Evolutionary conservation across 768 basidiomycete genomes (phyloP), one percentile per base, ranked within the genome.

Genomic region (Russula compacta): DNA sequence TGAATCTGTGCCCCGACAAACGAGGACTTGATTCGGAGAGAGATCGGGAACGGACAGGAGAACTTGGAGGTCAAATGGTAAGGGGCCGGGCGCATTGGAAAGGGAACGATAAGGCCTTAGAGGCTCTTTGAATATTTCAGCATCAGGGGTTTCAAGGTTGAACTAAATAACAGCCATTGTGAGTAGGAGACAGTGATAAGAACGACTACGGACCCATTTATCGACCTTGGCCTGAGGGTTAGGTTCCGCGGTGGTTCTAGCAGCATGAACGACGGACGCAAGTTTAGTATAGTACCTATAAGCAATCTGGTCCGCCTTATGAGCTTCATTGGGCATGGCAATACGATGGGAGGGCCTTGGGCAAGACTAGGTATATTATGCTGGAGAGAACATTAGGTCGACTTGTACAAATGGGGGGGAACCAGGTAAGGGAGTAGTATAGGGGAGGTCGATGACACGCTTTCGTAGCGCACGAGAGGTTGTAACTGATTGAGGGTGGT

Each of bases 231-330:
- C 72, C 63, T 73, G 75, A 36, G 67, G 64, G 47, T 67, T 62
- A n/a, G 70, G 70, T 65, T 80, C 82, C 53, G 72, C 71, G 46
- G 86, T 86, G n/a, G 84, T 77, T 61, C 90, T 78, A 14, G 89
- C 86, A 70, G 88, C 77, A 71, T 84, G 80, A 65, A 92, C 78
- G 67, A 89, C 80, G 69, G 86, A 83, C 71, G 82, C 83, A 56
- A 92, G 83, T 77, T 92, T 92, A 53, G 85, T 83, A 75, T 89
- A 91, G 73, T 89, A 83, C 71, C 85, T 84, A 73, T 85, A 84
- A 52, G 87, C 86, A 68, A 92, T 92, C 79, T 90, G 88, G 79
- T 92, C 89, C 66, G 89, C 86, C 78, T 84, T 90, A 70, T 75
- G 74, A 61, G 74, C 75, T 73, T 80, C 79, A 76, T 76, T 78